Conservation (phyloP, 768 basidiomycete species). For the Pilatotrama ljubarskyi region DNA sequence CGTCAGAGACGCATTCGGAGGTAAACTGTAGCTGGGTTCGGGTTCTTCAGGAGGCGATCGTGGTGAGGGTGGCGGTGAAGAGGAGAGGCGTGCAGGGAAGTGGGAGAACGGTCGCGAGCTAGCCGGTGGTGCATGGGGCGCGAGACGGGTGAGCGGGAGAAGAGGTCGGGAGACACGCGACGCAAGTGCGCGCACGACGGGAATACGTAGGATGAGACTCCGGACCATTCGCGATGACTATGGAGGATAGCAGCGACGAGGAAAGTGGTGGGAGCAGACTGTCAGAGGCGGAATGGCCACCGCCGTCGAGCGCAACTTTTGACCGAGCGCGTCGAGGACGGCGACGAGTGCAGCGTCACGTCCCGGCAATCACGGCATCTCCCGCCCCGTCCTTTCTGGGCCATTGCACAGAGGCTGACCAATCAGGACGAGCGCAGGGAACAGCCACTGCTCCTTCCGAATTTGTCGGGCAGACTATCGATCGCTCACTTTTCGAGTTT, state of each 20-base stretch:
- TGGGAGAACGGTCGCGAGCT: constrained; percentile 47
- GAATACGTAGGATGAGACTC: constrained; percentile 45
- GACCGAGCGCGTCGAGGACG: background rate
- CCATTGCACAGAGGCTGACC: background rate
- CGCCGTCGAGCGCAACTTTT: background rate
- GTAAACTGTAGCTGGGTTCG: constrained; percentile 32
- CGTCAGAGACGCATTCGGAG: constrained; percentile 57
- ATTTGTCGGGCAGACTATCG: constrained; percentile 9
- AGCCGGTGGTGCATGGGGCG: constrained; percentile 31
- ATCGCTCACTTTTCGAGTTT: constrained; percentile 23
- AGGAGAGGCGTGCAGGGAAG: constrained; percentile 49
- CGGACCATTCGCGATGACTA: constrained; percentile 17
- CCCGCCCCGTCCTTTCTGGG: background rate
- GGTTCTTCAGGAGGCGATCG: constrained; percentile 19
- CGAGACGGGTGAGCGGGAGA: constrained; percentile 47
- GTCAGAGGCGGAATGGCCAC: background rate
- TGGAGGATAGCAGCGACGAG: background rate
- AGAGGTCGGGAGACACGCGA: constrained; percentile 46
- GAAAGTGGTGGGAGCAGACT: background rate
- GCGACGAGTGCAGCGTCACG: constrained; percentile 4
- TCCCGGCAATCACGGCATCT: background rate
- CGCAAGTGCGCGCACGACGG: constrained; percentile 46
- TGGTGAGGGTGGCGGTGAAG: constrained; percentile 38
- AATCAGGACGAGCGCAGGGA: background rate
- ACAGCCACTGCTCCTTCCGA: constrained; percentile 15